phyloP scores from a whole-genome alignment of 2,329 filamentous ascomycete genomes.

The Byssochlamys sp. region DNA sequence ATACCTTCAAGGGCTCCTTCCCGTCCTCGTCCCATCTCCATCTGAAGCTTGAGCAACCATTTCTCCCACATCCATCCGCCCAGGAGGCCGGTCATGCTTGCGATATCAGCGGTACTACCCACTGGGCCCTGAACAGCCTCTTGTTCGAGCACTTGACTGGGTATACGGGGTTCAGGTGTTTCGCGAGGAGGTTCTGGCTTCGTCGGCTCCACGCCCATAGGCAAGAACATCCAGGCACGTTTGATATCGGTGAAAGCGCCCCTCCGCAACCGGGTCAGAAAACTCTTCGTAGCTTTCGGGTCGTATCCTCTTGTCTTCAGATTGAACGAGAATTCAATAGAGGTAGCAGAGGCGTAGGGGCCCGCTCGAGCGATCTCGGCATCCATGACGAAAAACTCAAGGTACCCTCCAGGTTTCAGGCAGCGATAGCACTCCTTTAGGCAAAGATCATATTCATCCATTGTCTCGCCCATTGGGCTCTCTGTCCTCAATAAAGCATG shows the following conservation, averaged over 20 bases:
- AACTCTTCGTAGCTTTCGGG: conserved; percentile 69
- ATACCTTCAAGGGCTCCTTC: conserved; percentile 46
- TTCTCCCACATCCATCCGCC: conserved; percentile 91
- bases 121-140: conserved; percentile 48
- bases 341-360: conserved; percentile 66
- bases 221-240: conserved; percentile 79
- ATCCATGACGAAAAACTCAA: conserved; percentile 86
- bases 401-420: conserved; percentile 81
- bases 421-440: conserved; percentile 79
- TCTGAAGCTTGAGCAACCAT: conserved; percentile 81
- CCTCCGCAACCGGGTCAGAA: conserved; percentile 62
- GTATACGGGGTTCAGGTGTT: conserved; percentile 29
- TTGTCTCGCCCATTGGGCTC: conserved; percentile 53
- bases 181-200: conserved; percentile 38
- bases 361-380: conserved; percentile 81
- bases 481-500: conserved; percentile 68
- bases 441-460: conserved; percentile 81
- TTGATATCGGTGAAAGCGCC: conserved; percentile 72
- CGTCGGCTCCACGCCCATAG: conserved; percentile 54
- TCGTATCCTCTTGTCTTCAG: conserved; percentile 87
- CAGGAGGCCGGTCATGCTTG: conserved; percentile 68
- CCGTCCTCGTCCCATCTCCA: conserved; percentile 66
- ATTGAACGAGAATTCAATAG: conserved; percentile 83
- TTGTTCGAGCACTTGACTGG: conserved; percentile 36
- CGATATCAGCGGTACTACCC: conserved; percentile 63